phyloP scores from a whole-genome alignment of 345 rosid genomes.

The Pistacia atlantica region DNA sequence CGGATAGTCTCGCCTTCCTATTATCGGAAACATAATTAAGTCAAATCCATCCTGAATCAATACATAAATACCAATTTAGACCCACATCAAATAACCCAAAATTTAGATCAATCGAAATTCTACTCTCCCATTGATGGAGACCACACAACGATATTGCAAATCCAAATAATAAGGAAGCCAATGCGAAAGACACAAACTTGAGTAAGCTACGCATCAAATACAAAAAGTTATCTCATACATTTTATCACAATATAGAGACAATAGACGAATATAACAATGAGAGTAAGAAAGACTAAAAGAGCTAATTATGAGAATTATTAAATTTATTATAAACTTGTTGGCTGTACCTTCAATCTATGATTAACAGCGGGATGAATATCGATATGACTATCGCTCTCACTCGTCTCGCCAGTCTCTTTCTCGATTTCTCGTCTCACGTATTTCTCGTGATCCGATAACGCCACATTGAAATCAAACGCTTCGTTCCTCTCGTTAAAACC shows the following conservation, averaged over 20 bases:
- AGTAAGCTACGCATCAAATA: background rate
- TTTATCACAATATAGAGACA: too few species aligned
- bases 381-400: conserved; percentile 64
- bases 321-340: background rate
- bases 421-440: conserved; percentile 80
- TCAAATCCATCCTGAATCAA: conserved; percentile 6
- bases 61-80: background rate
- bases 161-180: background rate
- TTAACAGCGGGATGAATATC: conserved; percentile 98
- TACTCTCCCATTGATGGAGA: background rate
- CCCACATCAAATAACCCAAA: background rate
- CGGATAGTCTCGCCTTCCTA: conserved; percentile 99
- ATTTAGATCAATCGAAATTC: background rate
- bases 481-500: conserved; percentile 94
- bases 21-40: conserved; percentile 6
- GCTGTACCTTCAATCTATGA: conserved; percentile 83
- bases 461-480: conserved; percentile 99
- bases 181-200: background rate
- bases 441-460: conserved; percentile 97
- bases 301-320: background rate
- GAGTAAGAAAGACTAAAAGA: background rate
- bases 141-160: background rate
- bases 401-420: conserved; percentile 67
- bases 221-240: too few species aligned
- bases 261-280: background rate